Evolutionary conservation across 441 rosid genomes (phyloP).

Genomic region (Pelargonium cotyledonis): DNA sequence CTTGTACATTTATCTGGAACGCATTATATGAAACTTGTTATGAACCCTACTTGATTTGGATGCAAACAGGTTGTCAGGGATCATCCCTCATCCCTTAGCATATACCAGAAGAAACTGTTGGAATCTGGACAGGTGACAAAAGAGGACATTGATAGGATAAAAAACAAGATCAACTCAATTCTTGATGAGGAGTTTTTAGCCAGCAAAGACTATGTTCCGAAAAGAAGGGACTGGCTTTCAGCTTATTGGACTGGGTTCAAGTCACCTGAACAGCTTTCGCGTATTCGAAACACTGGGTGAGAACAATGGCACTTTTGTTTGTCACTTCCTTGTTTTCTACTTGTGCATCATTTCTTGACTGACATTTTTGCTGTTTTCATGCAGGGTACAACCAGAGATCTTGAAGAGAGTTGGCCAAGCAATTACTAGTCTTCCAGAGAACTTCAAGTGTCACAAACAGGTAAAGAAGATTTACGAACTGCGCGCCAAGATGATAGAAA

Average conservation of each 20-base stretch:
- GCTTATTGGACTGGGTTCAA: slow-evolving; percentile 28
- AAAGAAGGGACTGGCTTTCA: slow-evolving; percentile 27
- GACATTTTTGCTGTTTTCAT: neutral
- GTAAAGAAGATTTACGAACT: slow-evolving; percentile 85
- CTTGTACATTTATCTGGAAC: neutral
- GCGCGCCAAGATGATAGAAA: slow-evolving; percentile 85
- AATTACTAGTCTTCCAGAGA: slow-evolving; percentile 21
- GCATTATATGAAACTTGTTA: neutral
- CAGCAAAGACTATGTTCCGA: slow-evolving; percentile 24
- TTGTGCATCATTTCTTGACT: neutral
- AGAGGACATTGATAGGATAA: slow-evolving; percentile 24
- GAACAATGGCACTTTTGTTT: neutral
- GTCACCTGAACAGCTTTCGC: slow-evolving; percentile 30
- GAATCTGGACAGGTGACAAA: slow-evolving; percentile 23
- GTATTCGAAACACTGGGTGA: slow-evolving; percentile 24
- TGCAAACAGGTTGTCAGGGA: slow-evolving; percentile 18
- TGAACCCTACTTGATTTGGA: neutral
- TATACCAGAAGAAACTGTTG: slow-evolving; percentile 18
- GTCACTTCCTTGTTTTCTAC: neutral
- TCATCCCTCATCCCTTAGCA: slow-evolving; percentile 24
- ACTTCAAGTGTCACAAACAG: slow-evolving; percentile 43
- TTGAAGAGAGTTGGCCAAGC: slow-evolving; percentile 24
- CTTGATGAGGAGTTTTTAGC: slow-evolving; percentile 19
- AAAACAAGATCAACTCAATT: slow-evolving; percentile 21
- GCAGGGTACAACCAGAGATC: slow-evolving; percentile 26